A percentile compares a stretch with the other conserved stretches of the same genome.
phyloP scores from a whole-genome alignment of 176 grass and related monocot species.

The Rhynchospora breviuscula region DNA sequence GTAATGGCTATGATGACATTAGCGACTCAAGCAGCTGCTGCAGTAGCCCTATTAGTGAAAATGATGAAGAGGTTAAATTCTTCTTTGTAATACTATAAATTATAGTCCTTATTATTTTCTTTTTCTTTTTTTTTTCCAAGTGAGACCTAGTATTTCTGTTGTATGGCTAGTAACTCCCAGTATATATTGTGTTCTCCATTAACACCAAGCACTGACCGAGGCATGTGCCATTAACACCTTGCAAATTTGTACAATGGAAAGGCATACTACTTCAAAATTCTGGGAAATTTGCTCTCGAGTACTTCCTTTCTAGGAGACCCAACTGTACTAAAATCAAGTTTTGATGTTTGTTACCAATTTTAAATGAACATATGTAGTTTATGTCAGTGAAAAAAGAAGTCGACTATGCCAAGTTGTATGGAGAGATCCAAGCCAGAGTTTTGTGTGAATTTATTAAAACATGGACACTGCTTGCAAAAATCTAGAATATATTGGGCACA shows the following conservation, averaged over 20 bases:
- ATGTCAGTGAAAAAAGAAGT: background rate
- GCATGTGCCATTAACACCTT: background rate
- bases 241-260: background rate
- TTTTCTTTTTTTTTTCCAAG: background rate
- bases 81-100: conserved; percentile 1
- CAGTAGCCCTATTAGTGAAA: conserved; percentile 63
- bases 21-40: conserved; percentile 75
- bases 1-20: conserved; percentile 55
- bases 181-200: background rate
- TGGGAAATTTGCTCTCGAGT: background rate
- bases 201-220: too few species aligned
- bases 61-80: conserved; percentile 71
- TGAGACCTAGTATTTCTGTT: conserved; percentile 3
- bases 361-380: background rate
- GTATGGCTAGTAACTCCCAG: background rate
- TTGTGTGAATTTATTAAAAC: background rate
- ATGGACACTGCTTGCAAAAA: background rate
- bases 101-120: background rate
- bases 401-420: background rate
- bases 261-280: background rate
- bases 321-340: background rate
- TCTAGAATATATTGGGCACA: background rate
- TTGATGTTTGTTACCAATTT: background rate
- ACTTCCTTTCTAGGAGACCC: background rate
- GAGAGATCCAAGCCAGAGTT: background rate